Evolutionary conservation across 2,329 filamentous ascomycete genomes (phyloP), one percentile per base, ranked within the genome.

Genomic region (Verticillium zaregamsianum): DNA sequence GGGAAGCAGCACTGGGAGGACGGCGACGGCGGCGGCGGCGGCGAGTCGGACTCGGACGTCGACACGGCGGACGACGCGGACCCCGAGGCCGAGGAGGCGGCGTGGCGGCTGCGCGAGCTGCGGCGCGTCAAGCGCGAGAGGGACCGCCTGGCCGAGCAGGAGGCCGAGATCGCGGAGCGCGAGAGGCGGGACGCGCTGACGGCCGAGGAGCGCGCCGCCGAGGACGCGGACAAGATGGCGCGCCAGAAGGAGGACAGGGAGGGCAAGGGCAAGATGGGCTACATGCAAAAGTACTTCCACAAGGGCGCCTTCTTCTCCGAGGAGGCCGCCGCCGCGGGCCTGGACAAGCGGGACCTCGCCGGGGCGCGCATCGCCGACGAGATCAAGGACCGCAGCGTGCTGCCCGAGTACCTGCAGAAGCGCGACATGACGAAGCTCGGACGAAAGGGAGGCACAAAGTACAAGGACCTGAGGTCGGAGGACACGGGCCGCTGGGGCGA

Each of bases 251-350:
- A 90, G 65, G 93, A 96, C 65, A 91, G 91, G 69, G 87, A 90
- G 64, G 76, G 81, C 58, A 89, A 90, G 64, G 92, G 92, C 59
- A 90, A 94, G 76, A 92, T 95, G 82, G 85, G 85, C 2, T 97
- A 88, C 74, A 92, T 98, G 90, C 93, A 97, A 72, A 93, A 93
- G 73, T 99, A 98, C 79, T 93, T 92, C 76, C 95, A 99, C 82
- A 94, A 93, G 78, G 95, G 95, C 57, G 95, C 95, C 17, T 99
- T 98, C 79, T 98, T 92, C 80, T 90, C 90, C 67, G 92, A 93
- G 59, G 91, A 96, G 68, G 83, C 88, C 59, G 86, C 88, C 68
- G 87, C 86, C 17, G 87, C 91, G 65, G 91, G 92, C 1, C 80
- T 97, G 55, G 88, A 91, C 65, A 85, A 89, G 71, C 83, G 95